phyloP scores from a whole-genome alignment of 169 alveolate species.

The Plasmodium gaboni region DNA sequence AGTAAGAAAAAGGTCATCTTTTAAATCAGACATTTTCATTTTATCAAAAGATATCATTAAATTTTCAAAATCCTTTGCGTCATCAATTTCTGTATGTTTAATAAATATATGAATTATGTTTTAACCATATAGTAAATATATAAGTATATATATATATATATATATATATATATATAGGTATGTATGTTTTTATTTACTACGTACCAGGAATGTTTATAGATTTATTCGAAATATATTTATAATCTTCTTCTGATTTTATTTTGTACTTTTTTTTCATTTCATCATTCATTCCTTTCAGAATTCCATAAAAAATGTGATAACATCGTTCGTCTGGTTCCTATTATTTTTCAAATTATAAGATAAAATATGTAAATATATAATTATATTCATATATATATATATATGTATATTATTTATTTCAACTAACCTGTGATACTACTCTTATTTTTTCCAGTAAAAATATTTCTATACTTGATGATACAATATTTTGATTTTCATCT shows the following conservation, averaged over 20 bases:
- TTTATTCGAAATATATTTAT: constrained; percentile 53
- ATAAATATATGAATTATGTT: neutral
- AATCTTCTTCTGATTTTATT: constrained; percentile 37
- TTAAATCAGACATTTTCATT: constrained; percentile 51
- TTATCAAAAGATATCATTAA: constrained; percentile 50
- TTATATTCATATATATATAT: neutral
- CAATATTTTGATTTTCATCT: constrained; percentile 81
- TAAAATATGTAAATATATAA: neutral
- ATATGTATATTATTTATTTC: neutral
- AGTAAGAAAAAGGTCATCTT: constrained; percentile 42
- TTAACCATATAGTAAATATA: constrained; percentile 4
- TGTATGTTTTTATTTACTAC: too few species aligned
- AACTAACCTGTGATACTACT: constrained; percentile 62
- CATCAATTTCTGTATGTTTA: constrained; percentile 47
- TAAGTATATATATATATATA: too few species aligned
- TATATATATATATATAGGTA: too few species aligned
- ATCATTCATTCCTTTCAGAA: constrained; percentile 70
- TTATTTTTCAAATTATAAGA: neutral
- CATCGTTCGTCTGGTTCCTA: constrained; percentile 80
- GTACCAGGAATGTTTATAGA: constrained; percentile 37
- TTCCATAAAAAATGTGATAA: constrained; percentile 81
- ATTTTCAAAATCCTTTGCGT: constrained; percentile 32
- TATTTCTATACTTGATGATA: constrained; percentile 53
- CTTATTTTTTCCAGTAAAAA: constrained; percentile 75
- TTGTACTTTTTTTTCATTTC: constrained; percentile 68